phyloP scores from a whole-genome alignment of 805 yeast genomes.

The Blastobotrys attinorum region DNA sequence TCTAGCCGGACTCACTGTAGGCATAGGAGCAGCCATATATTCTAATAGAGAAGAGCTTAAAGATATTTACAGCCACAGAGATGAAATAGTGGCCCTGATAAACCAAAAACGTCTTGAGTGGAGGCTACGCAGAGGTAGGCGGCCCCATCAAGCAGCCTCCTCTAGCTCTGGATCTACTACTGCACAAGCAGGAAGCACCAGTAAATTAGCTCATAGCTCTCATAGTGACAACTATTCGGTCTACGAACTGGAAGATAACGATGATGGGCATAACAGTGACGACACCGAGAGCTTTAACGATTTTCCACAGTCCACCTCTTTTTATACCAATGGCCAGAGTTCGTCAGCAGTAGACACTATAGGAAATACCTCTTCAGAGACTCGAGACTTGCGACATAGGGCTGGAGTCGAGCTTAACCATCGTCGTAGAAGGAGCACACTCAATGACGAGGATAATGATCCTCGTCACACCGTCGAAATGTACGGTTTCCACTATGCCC shows the following conservation, averaged over 20 bases:
- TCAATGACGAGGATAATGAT: not conserved
- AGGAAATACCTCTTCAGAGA: not conserved
- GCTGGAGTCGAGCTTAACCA: not conserved
- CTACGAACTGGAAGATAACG: not conserved
- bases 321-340: slow-evolving; percentile 14
- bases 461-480: not conserved
- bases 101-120: slow-evolving; percentile 14
- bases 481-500: slow-evolving; percentile 1
- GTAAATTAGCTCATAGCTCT: not conserved
- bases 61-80: slow-evolving; percentile 10
- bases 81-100: slow-evolving; percentile 13
- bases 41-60: slow-evolving; percentile 18
- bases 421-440: not conserved
- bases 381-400: not conserved
- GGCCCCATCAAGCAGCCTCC: not conserved
- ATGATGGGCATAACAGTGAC: not conserved
- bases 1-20: slow-evolving; percentile 17
- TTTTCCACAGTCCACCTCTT: slow-evolving; percentile 6
- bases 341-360: slow-evolving; percentile 1
- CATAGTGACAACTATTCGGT: not conserved
- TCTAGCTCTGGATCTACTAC: not conserved
- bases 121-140: not conserved
- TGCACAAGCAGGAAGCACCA: not conserved
- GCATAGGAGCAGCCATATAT: slow-evolving; percentile 20
- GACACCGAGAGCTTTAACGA: not conserved